These are phyloP conservation scores for Starmerella kuoi DNA, from an alignment of 805 yeast genomes.

Conservation along the genomic window DNA sequence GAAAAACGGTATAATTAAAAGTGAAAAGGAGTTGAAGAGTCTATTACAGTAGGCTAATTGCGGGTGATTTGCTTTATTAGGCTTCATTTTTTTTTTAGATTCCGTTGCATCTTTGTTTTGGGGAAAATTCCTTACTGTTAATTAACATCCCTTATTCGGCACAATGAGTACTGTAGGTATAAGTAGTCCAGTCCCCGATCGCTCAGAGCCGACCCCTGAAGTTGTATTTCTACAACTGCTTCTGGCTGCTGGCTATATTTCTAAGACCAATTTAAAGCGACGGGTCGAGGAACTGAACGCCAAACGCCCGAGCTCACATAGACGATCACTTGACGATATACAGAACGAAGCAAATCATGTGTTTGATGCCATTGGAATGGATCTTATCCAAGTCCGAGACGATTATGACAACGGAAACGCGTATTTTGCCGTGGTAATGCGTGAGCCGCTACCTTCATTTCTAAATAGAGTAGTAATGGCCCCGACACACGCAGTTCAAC, in stretches of 20 bases:
- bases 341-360: slow-evolving; percentile 1
- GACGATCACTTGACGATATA: slow-evolving; percentile 1
- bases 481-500: slow-evolving; percentile 5
- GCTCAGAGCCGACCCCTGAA: background rate
- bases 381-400: slow-evolving; percentile 9
- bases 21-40: too few species aligned
- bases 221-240: slow-evolving; percentile 5
- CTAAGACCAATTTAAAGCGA: slow-evolving; percentile 1
- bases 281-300: slow-evolving; percentile 2
- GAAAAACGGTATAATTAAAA: too few species aligned
- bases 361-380: slow-evolving; percentile 13
- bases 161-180: too few species aligned
- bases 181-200: too few species aligned
- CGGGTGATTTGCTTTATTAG: too few species aligned
- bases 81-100: too few species aligned
- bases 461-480: slow-evolving; percentile 6
- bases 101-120: too few species aligned
- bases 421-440: slow-evolving; percentile 7
- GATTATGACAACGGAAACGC: slow-evolving; percentile 9
- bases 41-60: too few species aligned
- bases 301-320: background rate
- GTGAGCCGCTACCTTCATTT: slow-evolving; percentile 1
- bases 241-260: slow-evolving; percentile 3
- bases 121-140: too few species aligned
- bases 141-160: too few species aligned